Percentiles rank a stretch among this genome's conserved stretches.
Evolutionary conservation across 768 basidiomycete genomes (phyloP).

Genomic region (Leccinum arenicola): DNA sequence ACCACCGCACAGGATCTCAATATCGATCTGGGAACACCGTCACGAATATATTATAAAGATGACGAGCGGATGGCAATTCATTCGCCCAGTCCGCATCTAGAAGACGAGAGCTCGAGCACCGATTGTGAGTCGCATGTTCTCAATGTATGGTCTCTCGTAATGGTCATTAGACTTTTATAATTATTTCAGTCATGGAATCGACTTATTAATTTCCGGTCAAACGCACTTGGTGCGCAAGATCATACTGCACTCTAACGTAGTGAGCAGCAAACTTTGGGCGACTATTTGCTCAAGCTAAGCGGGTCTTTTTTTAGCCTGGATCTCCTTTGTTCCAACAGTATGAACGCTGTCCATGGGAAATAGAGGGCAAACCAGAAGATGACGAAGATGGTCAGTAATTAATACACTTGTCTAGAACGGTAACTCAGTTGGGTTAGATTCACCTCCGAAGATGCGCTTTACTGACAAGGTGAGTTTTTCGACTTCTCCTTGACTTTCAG

Average conservation of each 20-base stretch:
- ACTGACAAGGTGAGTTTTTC: slow-evolving; percentile 54
- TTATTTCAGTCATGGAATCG: slow-evolving; percentile 89
- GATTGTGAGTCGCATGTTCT: slow-evolving; percentile 41
- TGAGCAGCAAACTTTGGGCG: slow-evolving; percentile 35
- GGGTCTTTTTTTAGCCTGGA: slow-evolving; percentile 56
- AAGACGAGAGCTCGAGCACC: slow-evolving; percentile 48
- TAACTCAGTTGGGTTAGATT: slow-evolving; percentile 42
- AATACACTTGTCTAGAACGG: neutral
- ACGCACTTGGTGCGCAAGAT: slow-evolving; percentile 81
- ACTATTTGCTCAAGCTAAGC: slow-evolving; percentile 2
- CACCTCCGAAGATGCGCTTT: slow-evolving; percentile 71
- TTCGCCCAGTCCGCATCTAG: slow-evolving; percentile 40
- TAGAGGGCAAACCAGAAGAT: slow-evolving; percentile 76
- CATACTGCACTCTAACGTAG: slow-evolving; percentile 83
- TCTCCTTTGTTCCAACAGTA: slow-evolving; percentile 88
- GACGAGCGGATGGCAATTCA: slow-evolving; percentile 89
- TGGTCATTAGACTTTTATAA: slow-evolving; percentile 76
- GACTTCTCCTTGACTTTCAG: neutral
- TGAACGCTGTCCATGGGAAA: slow-evolving; percentile 89
- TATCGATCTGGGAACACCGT: slow-evolving; percentile 76
- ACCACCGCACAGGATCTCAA: slow-evolving; percentile 83
- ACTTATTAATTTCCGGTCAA: slow-evolving; percentile 75
- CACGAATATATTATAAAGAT: slow-evolving; percentile 80
- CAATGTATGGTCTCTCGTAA: slow-evolving; percentile 1
- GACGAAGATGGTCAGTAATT: slow-evolving; percentile 68